Conservation (phyloP, 139 green algal genomes). For the Chlorella vulgaris region DNA sequence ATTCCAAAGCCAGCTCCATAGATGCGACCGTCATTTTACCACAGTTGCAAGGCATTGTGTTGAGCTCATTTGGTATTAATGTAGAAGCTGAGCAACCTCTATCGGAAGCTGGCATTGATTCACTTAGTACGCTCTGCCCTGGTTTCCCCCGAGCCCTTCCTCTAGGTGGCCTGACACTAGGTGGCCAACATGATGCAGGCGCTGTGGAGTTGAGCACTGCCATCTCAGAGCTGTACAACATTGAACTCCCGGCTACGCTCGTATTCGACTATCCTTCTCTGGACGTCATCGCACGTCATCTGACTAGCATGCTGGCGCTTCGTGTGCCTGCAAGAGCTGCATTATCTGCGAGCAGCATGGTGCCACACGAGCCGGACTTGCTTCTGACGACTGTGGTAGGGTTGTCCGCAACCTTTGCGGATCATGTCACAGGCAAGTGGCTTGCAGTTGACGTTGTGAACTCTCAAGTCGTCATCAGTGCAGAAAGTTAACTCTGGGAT, state of each 20-base stretch:
- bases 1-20: background rate
- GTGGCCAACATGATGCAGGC: background rate
- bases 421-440: background rate
- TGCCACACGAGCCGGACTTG: too few species aligned
- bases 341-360: too few species aligned
- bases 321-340: background rate
- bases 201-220: constrained; percentile 79
- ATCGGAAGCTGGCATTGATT: constrained; percentile 61
- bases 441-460: constrained; percentile 51
- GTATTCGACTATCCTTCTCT: constrained; percentile 87
- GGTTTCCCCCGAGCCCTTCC: background rate
- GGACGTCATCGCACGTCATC: background rate
- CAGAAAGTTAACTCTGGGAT: too few species aligned
- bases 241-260: constrained; percentile 52
- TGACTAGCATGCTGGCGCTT: background rate
- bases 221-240: constrained; percentile 36
- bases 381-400: background rate
- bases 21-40: background rate
- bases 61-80: background rate
- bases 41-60: background rate
- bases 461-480: too few species aligned
- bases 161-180: too few species aligned
- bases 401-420: background rate
- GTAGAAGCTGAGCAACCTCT: constrained; percentile 12
- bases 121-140: constrained; percentile 41